Evolutionary conservation across 768 basidiomycete species (phyloP), one percentile per base, ranked within the genome.

Genomic region (Imleria badia): DNA sequence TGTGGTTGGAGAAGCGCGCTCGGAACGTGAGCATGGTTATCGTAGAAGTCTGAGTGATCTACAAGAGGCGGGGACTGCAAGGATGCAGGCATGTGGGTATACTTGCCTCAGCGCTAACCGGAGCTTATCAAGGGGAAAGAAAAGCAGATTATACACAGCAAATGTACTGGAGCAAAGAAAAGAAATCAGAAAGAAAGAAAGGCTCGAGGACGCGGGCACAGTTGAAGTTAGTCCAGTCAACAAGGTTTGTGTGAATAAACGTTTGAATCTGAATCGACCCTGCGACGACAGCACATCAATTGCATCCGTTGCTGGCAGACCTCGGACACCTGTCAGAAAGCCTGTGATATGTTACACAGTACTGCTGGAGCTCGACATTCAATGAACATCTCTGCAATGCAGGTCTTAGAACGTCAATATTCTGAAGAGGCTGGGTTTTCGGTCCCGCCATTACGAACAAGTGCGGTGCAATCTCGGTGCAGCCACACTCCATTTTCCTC

Each of bases 1-100:
- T 58, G 56, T 0, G 48, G 45, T 2, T 43, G 56, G 15, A 52
- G 36, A 30, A 46, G 59, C 15, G 41, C 31, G 33, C 29, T 22
- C 12, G 34, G 31, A 29, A 45, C 42, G 12, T 47, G 60, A 19
- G 47, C 55, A 31, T 45, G 52, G 50, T 38, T 49, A 26, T 59
- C 57, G 56, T 59, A 59, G 39, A 62, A 51, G 51, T 54, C 43
- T 13, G 60, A 41, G 35, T 50, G 69, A 54, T 62, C 45, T 51
- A 50, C 49, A 56, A 36, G 49, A n/a, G 48, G 54, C 4, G 56
- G 45, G 38, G 65, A 54, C 3, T 55, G 61, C 34, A 57, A 48
- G 42, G 53, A 45, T 12, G 45, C 29, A 43, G 66, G 48, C 68
- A 69, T 71, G 50, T 55, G 48, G 51, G 48, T 62, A 45, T 52